Conservation (phyloP, 495 filamentous ascomycete species). For the Penicillium psychrofluorescens region DNA sequence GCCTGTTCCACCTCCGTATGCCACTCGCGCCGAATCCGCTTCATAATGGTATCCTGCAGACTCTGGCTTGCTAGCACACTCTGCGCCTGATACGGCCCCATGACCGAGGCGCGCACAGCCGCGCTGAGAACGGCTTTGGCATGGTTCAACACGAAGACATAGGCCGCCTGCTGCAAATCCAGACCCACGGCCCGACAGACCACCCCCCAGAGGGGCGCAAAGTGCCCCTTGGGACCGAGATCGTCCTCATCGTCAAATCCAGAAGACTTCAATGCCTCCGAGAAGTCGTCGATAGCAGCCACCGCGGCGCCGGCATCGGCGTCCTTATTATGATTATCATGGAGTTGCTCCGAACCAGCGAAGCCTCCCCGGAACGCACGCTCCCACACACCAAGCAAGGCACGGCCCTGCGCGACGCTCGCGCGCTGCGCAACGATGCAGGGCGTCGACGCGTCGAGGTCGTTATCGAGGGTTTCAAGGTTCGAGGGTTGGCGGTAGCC, state of each 20-base stretch:
- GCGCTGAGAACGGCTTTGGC: conserved; percentile 83
- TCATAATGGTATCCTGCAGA: conserved; percentile 54
- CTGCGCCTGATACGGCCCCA: conserved; percentile 93
- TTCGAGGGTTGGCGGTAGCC: conserved; percentile 55
- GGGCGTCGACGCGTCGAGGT: conserved; percentile 74
- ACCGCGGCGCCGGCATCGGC: conserved; percentile 17
- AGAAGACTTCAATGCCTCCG: conserved; percentile 28
- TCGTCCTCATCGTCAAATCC: conserved; percentile 18
- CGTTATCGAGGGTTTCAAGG: conserved; percentile 66
- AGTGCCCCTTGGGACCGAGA: conserved; percentile 51
- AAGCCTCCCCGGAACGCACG: conserved; percentile 51
- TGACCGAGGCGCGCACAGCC: conserved; percentile 77
- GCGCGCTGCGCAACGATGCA: conserved; percentile 86
- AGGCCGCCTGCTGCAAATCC: conserved; percentile 57
- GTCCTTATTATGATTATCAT: neutral
- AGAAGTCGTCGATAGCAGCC: conserved; percentile 28
- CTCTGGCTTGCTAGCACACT: conserved; percentile 62
- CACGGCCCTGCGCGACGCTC: conserved; percentile 75
- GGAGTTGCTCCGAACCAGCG: conserved; percentile 1
- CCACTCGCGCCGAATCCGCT: conserved; percentile 55
- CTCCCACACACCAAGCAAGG: conserved; percentile 85
- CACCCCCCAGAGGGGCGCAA: conserved; percentile 74
- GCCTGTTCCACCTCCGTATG: conserved; percentile 60
- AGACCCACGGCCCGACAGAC: conserved; percentile 59
- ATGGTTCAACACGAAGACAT: conserved; percentile 82